Conservation (phyloP, 140 eudicot genomes). For the Bidens hawaiensis region DNA sequence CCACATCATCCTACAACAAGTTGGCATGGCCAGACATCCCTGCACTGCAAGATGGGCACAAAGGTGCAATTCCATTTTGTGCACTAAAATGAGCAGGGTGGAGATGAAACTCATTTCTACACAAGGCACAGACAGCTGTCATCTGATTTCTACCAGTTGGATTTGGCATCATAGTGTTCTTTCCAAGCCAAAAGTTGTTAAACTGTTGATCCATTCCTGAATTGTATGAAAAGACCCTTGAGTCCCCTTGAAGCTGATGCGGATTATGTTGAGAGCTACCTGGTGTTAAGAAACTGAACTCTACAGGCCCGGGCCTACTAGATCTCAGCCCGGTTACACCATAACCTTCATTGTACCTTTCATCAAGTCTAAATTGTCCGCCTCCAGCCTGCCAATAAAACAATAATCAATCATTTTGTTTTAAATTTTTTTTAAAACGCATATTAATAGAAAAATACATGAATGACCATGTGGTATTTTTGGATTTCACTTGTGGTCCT, state of each 20-base stretch:
- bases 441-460: too few relatives aligned
- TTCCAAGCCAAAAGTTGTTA: conserved; percentile 65
- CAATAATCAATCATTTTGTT: neutral
- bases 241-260: conserved; percentile 41
- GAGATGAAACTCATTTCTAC: conserved; percentile 63
- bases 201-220: conserved; percentile 48
- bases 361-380: conserved; percentile 39
- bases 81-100: conserved; percentile 43
- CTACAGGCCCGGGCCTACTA: conserved; percentile 61
- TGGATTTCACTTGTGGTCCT: too few relatives aligned
- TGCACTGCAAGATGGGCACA: conserved; percentile 76
- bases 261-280: conserved; percentile 43
- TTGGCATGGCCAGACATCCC: conserved; percentile 55
- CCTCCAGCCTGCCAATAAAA: conserved; percentile 44
- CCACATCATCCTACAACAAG: conserved; percentile 28
- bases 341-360: conserved; percentile 43
- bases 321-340: conserved; percentile 42
- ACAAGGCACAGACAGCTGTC: conserved; percentile 66
- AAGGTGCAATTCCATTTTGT: conserved; percentile 48
- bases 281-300: conserved; percentile 78
- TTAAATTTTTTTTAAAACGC: too few relatives aligned
- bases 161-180: conserved; percentile 48
- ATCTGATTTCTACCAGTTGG: conserved; percentile 44
- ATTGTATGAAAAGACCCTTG: conserved; percentile 42
- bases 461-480: too few relatives aligned